Conservation (phyloP, 2,329 filamentous ascomycete genomes). For the Calonectria hongkongensis region DNA sequence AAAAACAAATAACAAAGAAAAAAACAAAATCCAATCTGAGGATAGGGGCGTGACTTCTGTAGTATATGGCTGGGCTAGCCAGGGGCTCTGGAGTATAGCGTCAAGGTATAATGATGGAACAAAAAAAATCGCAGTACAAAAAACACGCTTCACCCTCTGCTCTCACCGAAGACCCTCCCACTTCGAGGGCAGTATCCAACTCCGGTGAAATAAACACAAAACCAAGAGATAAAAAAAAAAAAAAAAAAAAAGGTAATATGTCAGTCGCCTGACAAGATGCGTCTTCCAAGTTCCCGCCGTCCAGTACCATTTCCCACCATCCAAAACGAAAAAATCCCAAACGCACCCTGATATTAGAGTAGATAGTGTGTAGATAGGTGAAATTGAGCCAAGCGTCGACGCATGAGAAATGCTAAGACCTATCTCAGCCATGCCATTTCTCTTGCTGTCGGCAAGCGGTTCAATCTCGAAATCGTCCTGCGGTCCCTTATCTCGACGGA, state of each 20-base stretch:
- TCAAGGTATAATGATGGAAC: slow-evolving; percentile 34
- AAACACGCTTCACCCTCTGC: slow-evolving; percentile 45
- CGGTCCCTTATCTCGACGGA: slow-evolving; percentile 40
- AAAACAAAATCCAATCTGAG: slow-evolving; percentile 42
- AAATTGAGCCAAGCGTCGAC: slow-evolving; percentile 7
- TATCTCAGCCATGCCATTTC: slow-evolving; percentile 1
- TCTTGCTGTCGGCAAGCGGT: slow-evolving; percentile 10
- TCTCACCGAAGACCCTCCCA: slow-evolving; percentile 38
- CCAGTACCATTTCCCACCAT: slow-evolving; percentile 43
- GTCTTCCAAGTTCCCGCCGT: slow-evolving; percentile 53
- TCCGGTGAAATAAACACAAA: slow-evolving; percentile 44
- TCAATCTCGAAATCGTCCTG: slow-evolving; percentile 24
- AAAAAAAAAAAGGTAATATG: slow-evolving; percentile 37
- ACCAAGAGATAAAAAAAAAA: slow-evolving; percentile 41
- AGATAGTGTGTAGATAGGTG: slow-evolving; percentile 36
- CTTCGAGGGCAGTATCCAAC: slow-evolving; percentile 43
- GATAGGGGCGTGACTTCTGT: slow-evolving; percentile 38
- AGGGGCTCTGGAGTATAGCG: slow-evolving; percentile 33
- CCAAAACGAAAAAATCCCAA: slow-evolving; percentile 44
- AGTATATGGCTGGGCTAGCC: slow-evolving; percentile 38
- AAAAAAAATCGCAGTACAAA: slow-evolving; percentile 39
- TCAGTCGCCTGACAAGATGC: slow-evolving; percentile 55
- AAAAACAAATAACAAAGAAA: slow-evolving; percentile 34
- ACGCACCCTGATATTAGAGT: slow-evolving; percentile 51
- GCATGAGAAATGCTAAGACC: neutral